A percentile compares a stretch with the other conserved stretches of the same genome.
phyloP scores from a whole-genome alignment of 768 basidiomycete genomes.

The Tylopilus felleus region DNA sequence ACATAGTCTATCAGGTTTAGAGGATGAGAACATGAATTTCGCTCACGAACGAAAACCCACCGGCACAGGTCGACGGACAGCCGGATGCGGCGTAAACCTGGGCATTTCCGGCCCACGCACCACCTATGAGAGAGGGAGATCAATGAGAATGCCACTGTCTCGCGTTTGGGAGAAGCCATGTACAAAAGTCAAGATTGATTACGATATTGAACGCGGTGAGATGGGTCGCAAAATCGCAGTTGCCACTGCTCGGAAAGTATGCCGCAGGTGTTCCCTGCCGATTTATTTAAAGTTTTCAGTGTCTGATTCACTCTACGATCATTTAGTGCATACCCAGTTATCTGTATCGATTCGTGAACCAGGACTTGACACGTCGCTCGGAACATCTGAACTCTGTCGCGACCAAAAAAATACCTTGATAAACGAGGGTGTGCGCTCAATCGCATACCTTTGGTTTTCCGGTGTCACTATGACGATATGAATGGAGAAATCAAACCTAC shows the following conservation, averaged over 20 bases:
- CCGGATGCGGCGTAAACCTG: slow-evolving; percentile 17
- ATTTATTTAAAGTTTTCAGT: neutral
- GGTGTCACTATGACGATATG: neutral
- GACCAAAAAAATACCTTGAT: slow-evolving; percentile 43
- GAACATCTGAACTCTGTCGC: slow-evolving; percentile 27
- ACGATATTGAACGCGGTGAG: slow-evolving; percentile 61
- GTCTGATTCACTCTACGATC: neutral
- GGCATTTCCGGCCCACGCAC: slow-evolving; percentile 27
- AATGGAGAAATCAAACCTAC: slow-evolving; percentile 11
- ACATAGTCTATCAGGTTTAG: slow-evolving; percentile 29
- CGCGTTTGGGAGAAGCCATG: neutral
- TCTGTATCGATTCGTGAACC: slow-evolving; percentile 16
- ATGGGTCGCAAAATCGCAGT: slow-evolving; percentile 53
- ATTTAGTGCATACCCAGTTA: slow-evolving; percentile 21
- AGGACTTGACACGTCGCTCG: slow-evolving; percentile 30
- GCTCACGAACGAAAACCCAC: slow-evolving; percentile 13
- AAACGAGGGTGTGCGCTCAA: slow-evolving; percentile 30
- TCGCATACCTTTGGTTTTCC: slow-evolving; percentile 33
- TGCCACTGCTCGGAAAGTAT: slow-evolving; percentile 50
- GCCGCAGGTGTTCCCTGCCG: slow-evolving; percentile 56
- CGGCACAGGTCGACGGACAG: slow-evolving; percentile 28
- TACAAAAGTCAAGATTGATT: slow-evolving; percentile 45
- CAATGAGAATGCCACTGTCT: neutral
- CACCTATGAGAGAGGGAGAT: slow-evolving; percentile 13
- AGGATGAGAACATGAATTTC: neutral